phyloP scores from a whole-genome alignment of 2,329 filamentous ascomycete species.

The Byssochlamys sp. region DNA sequence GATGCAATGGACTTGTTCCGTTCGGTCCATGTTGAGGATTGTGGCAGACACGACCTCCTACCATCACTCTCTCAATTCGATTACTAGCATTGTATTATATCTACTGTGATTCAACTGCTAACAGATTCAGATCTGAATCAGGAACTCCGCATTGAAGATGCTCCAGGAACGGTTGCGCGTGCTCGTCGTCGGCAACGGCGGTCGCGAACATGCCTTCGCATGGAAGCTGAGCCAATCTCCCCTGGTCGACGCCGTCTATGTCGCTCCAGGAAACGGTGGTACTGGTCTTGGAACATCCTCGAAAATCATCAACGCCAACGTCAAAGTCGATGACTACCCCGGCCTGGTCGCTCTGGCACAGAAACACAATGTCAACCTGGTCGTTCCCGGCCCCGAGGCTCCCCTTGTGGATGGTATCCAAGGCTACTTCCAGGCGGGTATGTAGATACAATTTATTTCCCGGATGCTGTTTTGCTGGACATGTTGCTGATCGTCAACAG shows the following conservation, averaged over 20 bases:
- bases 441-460: constrained; percentile 8
- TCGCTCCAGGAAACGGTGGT: constrained; percentile 73
- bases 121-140: constrained; percentile 11
- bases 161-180: constrained; percentile 51
- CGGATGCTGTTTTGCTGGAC: background rate
- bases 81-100: background rate
- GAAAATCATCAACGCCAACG: constrained; percentile 64
- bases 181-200: constrained; percentile 85
- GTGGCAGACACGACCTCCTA: background rate
- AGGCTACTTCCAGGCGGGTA: constrained; percentile 61
- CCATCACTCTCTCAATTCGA: background rate
- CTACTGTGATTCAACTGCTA: constrained; percentile 3
- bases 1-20: background rate
- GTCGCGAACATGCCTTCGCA: constrained; percentile 84
- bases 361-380: constrained; percentile 64
- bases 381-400: constrained; percentile 83
- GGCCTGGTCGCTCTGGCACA: constrained; percentile 66
- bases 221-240: constrained; percentile 86
- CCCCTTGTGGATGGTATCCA: constrained; percentile 88
- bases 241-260: constrained; percentile 62
- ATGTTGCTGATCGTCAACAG: constrained; percentile 22
- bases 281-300: constrained; percentile 48
- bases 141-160: constrained; percentile 20
- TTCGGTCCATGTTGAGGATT: background rate
- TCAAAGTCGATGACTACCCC: constrained; percentile 68